These are phyloP conservation scores for Quercus wislizeni DNA, from an alignment of 306 rosid species.

Conservation along the genomic window DNA sequence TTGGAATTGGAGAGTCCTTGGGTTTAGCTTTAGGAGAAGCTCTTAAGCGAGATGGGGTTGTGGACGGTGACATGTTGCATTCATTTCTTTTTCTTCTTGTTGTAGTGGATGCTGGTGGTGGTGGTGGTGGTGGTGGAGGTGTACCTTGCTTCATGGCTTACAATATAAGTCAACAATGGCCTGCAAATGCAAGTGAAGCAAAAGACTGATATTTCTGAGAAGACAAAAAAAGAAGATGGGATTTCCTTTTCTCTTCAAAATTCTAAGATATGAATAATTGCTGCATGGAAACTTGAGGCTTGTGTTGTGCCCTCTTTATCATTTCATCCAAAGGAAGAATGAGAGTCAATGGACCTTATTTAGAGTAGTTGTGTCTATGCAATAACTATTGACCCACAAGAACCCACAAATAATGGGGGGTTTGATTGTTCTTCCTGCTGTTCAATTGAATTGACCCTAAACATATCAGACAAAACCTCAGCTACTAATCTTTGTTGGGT, in stretches of 20 bases:
- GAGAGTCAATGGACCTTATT: too few species aligned
- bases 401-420: too few species aligned
- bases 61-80: conserved; percentile 37
- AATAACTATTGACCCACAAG: neutral
- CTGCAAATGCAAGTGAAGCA: conserved; percentile 9
- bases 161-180: conserved; percentile 17
- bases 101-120: conserved; percentile 1
- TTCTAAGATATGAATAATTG: neutral
- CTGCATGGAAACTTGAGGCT: neutral
- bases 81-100: conserved; percentile 20
- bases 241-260: neutral
- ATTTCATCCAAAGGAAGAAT: neutral
- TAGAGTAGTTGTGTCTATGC: neutral
- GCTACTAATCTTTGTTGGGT: neutral
- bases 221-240: conserved; percentile 1
- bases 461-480: neutral
- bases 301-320: neutral
- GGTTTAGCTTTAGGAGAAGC: conserved; percentile 38
- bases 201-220: neutral
- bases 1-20: conserved; percentile 39
- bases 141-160: conserved; percentile 42
- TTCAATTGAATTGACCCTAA: neutral
- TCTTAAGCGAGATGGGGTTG: conserved; percentile 44
- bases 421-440: neutral
- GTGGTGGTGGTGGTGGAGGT: conserved; percentile 3